phyloP scores from a whole-genome alignment of 192 early-diverging fungal genomes.

The Backusella tarrabulga region DNA sequence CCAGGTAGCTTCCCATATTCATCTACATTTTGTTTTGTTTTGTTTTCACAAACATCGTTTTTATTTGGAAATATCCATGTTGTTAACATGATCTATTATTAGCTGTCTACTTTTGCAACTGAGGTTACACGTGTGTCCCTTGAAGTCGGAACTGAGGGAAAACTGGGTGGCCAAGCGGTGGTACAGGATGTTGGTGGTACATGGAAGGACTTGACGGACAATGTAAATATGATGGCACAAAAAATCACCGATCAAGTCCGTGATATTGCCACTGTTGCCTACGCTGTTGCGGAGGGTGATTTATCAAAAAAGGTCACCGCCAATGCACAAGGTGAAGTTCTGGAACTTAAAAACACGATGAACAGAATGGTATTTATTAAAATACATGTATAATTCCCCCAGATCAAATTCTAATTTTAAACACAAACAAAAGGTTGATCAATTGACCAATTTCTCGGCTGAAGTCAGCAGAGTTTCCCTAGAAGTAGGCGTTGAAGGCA shows the following conservation, averaged over 20 bases:
- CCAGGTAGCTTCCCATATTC: not conserved
- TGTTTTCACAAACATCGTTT: too few relatives aligned
- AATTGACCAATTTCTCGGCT: conserved; percentile 43
- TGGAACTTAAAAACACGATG: conserved; percentile 60
- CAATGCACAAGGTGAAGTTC: conserved; percentile 54
- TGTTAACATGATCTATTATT: not conserved
- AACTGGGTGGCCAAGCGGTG: conserved; percentile 52
- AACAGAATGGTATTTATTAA: conserved; percentile 46
- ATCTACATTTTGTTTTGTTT: too few relatives aligned
- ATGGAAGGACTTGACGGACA: conserved; percentile 60
- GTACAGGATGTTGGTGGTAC: conserved; percentile 56
- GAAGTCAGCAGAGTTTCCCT: conserved; percentile 73
- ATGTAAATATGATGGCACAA: conserved; percentile 60
- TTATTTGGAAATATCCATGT: not conserved
- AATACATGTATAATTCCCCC: not conserved
- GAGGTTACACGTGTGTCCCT: conserved; percentile 57
- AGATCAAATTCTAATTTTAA: not conserved
- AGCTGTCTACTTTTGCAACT: conserved; percentile 48
- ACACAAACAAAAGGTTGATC: conserved; percentile 29
- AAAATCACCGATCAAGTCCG: conserved; percentile 56
- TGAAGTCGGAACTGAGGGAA: conserved; percentile 61
- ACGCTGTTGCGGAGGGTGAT: conserved; percentile 57
- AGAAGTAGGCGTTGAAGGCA: conserved; percentile 74
- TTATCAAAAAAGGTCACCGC: conserved; percentile 50
- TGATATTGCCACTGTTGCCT: conserved; percentile 56